Evolutionary conservation across 129 eudicot species (phyloP).

Genomic region (Flaveria ramosissima): DNA sequence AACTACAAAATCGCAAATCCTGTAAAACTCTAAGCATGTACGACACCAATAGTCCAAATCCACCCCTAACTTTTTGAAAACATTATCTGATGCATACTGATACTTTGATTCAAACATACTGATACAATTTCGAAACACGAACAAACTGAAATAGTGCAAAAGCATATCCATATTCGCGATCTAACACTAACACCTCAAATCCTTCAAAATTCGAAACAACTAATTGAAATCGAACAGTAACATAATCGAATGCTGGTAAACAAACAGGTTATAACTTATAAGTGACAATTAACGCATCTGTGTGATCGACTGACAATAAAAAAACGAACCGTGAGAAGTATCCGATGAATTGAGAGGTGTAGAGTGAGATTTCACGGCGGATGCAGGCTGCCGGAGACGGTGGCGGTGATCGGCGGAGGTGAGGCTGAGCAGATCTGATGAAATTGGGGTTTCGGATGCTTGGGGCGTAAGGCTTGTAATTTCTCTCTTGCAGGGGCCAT

Average conservation of each 20-base stretch:
- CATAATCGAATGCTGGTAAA: background rate
- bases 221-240: constrained; percentile 15
- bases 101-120: constrained; percentile 1
- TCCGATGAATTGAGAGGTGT: background rate
- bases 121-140: constrained; percentile 4
- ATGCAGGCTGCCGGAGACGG: background rate
- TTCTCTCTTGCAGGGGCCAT: background rate
- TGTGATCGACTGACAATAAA: background rate
- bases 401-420: constrained; percentile 29
- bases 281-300: constrained; percentile 15
- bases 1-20: constrained; percentile 19
- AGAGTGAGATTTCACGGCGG: background rate
- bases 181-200: constrained; percentile 10
- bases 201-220: constrained; percentile 6
- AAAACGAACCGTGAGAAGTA: constrained; percentile 24
- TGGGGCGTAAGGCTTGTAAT: constrained; percentile 31
- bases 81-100: background rate
- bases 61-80: background rate
- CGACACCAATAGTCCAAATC: background rate
- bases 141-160: constrained; percentile 9
- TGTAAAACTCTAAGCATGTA: background rate
- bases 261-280: constrained; percentile 3
- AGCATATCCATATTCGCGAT: constrained; percentile 18
- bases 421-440: constrained; percentile 25
- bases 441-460: constrained; percentile 28